Conservation (phyloP, 345 rosid species). For the Gossypium sturtianum region DNA sequence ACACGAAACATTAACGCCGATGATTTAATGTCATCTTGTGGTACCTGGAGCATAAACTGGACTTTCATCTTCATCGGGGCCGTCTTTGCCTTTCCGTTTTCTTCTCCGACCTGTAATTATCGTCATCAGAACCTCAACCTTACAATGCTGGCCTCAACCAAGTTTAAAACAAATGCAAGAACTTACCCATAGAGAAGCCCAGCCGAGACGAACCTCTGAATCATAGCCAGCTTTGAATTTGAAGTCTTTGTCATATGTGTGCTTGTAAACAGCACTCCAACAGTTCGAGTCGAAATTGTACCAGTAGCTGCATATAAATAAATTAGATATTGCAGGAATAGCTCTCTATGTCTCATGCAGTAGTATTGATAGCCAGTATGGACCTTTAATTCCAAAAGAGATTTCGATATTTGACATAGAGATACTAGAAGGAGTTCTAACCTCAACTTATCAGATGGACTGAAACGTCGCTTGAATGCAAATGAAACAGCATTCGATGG, state of each 20-base stretch:
- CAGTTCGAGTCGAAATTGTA: conserved; percentile 74
- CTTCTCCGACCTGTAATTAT: conserved; percentile 65
- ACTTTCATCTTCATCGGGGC: conserved; percentile 88
- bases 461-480: conserved; percentile 84
- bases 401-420: neutral
- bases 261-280: conserved; percentile 97
- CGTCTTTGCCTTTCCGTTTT: conserved; percentile 66
- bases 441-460: conserved; percentile 85
- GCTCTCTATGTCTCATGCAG: neutral
- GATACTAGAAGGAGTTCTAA: conserved; percentile 21
- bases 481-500: conserved; percentile 81
- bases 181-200: conserved; percentile 97
- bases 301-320: conserved; percentile 57
- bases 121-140: neutral
- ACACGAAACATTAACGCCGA: conserved; percentile 74
- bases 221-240: conserved; percentile 96
- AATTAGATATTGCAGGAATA: neutral
- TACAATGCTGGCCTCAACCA: neutral
- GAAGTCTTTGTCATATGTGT: conserved; percentile 74
- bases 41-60: conserved; percentile 96
- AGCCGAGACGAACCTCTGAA: conserved; percentile 74
- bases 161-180: neutral
- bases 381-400: neutral
- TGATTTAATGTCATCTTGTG: conserved; percentile 72
- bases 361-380: neutral